Conservation (phyloP, 1,139 yeast species). For the Sugiyamaella pinicola region DNA sequence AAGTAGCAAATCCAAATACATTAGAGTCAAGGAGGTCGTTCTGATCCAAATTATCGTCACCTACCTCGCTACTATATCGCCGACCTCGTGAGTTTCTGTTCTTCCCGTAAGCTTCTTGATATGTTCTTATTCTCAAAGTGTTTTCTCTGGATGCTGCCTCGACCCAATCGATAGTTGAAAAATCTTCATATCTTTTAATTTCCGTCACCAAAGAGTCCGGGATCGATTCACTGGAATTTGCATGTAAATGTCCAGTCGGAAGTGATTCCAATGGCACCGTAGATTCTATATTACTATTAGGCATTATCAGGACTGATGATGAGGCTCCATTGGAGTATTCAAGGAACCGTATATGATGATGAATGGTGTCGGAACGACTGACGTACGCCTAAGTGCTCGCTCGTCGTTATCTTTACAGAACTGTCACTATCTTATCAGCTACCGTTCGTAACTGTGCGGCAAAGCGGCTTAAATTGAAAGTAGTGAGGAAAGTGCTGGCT, state of each 20-base stretch:
- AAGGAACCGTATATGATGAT: too few species aligned
- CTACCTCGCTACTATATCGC: neutral
- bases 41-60: neutral
- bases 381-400: too few species aligned
- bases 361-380: too few species aligned
- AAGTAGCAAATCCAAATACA: constrained; percentile 8
- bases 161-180: constrained; percentile 67
- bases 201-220: constrained; percentile 34
- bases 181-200: constrained; percentile 42
- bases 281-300: neutral
- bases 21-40: neutral
- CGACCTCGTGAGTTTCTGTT: neutral
- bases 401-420: too few species aligned
- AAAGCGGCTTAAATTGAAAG: too few species aligned
- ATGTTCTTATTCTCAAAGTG: constrained; percentile 32
- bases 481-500: too few species aligned
- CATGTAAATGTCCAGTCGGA: neutral
- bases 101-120: constrained; percentile 11
- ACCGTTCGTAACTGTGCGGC: too few species aligned
- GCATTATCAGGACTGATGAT: neutral
- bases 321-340: too few species aligned
- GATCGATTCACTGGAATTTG: constrained; percentile 8
- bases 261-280: constrained; percentile 2
- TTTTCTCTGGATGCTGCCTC: constrained; percentile 71
- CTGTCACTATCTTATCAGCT: too few species aligned